Base-by-base conservation (phyloP, 2,329 filamentous ascomycete species). In the Pseudocercospora pini-densiflorae region DNA sequence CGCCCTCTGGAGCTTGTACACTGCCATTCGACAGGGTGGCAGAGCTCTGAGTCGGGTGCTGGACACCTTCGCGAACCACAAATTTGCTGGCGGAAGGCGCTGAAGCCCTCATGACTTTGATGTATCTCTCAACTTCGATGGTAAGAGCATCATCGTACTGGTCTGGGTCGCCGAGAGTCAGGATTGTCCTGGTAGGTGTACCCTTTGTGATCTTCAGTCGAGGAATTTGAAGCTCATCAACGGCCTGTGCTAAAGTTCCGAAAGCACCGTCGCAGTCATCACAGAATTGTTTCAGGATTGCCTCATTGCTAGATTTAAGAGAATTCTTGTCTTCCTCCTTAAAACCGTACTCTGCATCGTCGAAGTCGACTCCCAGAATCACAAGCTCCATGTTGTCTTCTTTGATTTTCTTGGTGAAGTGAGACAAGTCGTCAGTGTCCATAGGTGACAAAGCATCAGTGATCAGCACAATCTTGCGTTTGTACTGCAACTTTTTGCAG, bases 41-140 rank as follows among this genome's bases (percentile, higher is more conserved):
- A 1, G 85, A 83, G 7, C 85, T 85, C 68, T 90, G 85, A 2
- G 85, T 81, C 43, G 79, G 83, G 40, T 88, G 86, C 7, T 82
- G 81, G 14, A 76, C 72, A 49, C 83, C 82, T 27, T 82, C 79
- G 40, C 82, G 80, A 5, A 85, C 74, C 27, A 93, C 90, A 64
- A 94, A 96, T 1, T 88, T 90, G 76, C 89, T 96, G 27, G 94
- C 93, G 8, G 90, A 86, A 2, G 90, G 88, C 1, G 93, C 86
- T 67, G 87, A 87, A 7, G 93, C 92, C 29, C 90, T 81, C 79
- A 94, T 92, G 0, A 91, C 95, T 77, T 91, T 91, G 73, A 94
- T 94, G 77, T 96, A 99, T 63, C 95, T 88, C 78, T 98, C 93
- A 1, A 99, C 90, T 64, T 92, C 89, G 74, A 99, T 97, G 23